Base-by-base conservation (phyloP, 1,284 basidiomycete species). In the Marasmius oreades region DNA sequence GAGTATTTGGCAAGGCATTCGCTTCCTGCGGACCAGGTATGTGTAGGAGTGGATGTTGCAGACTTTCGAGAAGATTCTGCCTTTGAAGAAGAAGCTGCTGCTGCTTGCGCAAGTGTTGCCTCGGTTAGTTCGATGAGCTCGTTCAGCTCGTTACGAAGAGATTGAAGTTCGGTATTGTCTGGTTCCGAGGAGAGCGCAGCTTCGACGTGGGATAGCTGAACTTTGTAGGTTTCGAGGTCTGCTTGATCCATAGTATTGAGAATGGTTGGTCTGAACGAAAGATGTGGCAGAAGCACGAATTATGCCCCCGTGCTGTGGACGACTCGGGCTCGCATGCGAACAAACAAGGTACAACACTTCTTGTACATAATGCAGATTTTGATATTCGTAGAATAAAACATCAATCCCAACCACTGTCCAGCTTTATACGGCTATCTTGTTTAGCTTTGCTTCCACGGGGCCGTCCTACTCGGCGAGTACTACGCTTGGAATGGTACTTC, bases 1-100 rank as follows among this genome's bases (percentile, higher is more conserved):
- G 90, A 88, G 74, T 96, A 98, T 72, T 93, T 93, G 11, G 95
- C 94, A 56, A 94, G 79, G 67, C 92, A 93, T 61, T 98, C 93
- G 70, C 96, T 93, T 6, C 96, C 95, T n/a, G 93, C 89, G 11
- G 78, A 74, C 82, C 81, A 89, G 10, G 74, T 69, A 52, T 81
- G 80, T n/a, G 73, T 69, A 18, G 81, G 77, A 2, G 77, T 75
- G 14, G 78, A 70, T 6, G 75, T 66, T n/a, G 73, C 61, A 20
- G 75, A 61, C 67, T 86, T 88, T 60, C 84, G 81, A 46, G 79
- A 76, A 33, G 72, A 72, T 52, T 83, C 84, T 24, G 77, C 71
- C 63, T 84, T 85, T 12, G 85, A 83, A 10, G 86, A 80, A 10
- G 85, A 75, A 43, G 79, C 76, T 12, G 78, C 77, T 61, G 82